Evolutionary conservation across 345 rosid genomes (phyloP).

Genomic region (Aurinia saxatilis): DNA sequence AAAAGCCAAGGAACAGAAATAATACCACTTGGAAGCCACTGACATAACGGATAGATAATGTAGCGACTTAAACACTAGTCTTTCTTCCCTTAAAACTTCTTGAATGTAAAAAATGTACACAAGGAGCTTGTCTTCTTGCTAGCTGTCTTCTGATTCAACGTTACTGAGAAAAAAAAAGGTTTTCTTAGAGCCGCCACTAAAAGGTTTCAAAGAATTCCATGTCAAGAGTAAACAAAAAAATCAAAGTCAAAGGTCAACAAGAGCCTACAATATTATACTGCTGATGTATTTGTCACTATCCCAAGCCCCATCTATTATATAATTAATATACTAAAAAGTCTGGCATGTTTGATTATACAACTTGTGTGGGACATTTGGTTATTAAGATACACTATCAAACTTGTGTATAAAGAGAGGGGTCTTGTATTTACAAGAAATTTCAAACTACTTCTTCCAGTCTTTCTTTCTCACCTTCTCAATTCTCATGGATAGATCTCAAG

Average conservation of each 20-base stretch:
- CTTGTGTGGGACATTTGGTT: neutral
- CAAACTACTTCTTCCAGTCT: neutral
- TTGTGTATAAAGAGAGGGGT: neutral
- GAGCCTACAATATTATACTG: slow-evolving; percentile 1
- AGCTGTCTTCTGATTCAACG: too few relatives aligned
- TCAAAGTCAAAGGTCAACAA: slow-evolving; percentile 18
- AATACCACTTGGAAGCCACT: neutral
- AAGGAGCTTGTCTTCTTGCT: too few relatives aligned
- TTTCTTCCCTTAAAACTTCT: too few relatives aligned
- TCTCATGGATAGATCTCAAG: slow-evolving; percentile 18
- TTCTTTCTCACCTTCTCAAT: neutral
- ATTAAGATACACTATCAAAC: neutral
- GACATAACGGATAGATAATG: too few relatives aligned
- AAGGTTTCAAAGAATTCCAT: slow-evolving; percentile 4
- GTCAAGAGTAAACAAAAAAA: slow-evolving; percentile 6
- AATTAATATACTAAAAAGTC: neutral
- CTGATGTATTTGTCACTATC: neutral
- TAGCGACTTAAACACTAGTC: too few relatives aligned
- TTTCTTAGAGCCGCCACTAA: neutral
- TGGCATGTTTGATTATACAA: neutral
- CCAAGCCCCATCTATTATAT: neutral
- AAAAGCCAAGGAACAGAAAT: neutral
- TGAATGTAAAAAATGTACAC: too few relatives aligned
- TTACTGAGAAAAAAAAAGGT: neutral
- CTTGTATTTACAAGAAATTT: neutral